Base-by-base conservation (phyloP, 1,139 yeast genomes). In the Magnusiomyces suaveolens region DNA sequence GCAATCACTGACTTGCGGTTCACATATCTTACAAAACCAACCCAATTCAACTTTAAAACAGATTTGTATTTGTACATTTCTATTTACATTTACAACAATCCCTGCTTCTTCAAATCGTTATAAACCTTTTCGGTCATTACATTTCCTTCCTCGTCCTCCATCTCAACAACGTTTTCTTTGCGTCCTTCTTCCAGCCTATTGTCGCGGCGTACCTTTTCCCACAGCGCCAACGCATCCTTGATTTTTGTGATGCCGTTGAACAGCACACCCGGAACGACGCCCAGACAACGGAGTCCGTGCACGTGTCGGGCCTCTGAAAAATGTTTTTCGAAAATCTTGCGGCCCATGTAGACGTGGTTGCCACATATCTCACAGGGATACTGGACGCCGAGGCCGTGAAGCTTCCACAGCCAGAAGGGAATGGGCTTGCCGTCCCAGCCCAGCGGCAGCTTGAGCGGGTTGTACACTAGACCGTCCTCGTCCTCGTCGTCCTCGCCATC, bases 401-500 rank as follows among this genome's bases (percentile, higher is more conserved):
- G 73, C 66, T 90, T 92, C 75, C 82, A 90, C 32, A 92, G 72
- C 99, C 99, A 92, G 57, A 76, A 81, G 1, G 98, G 98, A 43
- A 92, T 88, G 0, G 97, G 97, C 46, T 78, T 78, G 0, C 97
- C 97, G 68, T 90, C 96, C 39, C 87, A 78, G 0, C 96, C 97
- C 1, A 87, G 60, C 0, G 96, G 96, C 54, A 87, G 69, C 58
- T 84, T 81, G 55, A 81, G 73, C 4, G 84, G 80, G 25, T 61
- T 63, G 47, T 61, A 60, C 10, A 57, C 50, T 4, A 56, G 58
- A 10, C 60, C 67, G 18, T 64, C 67, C 2, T 60, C 66, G 10
- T 62, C 67, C 14, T 60, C 64, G 20, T 62, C 65, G 29, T 63
- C 66, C 14, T 58, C 62, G 26, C 60, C 59, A 8, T 54, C 58